Conservation (phyloP, 1,284 basidiomycete genomes). For the Heterobasidion irregulare region DNA sequence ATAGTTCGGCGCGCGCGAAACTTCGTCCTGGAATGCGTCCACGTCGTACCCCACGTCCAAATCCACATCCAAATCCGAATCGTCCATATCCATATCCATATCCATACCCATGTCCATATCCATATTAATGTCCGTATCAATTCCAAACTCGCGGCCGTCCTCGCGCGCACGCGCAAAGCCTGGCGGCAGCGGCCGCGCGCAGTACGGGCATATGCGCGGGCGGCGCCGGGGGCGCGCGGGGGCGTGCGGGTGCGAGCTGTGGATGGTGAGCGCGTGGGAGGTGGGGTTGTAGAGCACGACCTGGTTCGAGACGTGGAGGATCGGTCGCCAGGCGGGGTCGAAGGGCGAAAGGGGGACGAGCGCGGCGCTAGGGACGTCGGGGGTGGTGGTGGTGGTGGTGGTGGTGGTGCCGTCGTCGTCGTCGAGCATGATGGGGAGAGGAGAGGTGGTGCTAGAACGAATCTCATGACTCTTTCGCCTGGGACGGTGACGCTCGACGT, state of each 20-base stretch:
- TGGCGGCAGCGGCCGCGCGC: background rate
- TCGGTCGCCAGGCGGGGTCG: conserved; percentile 50
- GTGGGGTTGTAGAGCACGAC: conserved; percentile 85
- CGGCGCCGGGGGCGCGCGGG: conserved; percentile 12
- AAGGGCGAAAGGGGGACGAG: background rate
- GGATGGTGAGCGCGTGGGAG: conserved; percentile 77
- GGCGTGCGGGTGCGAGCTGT: conserved; percentile 19
- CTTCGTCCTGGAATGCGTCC: conserved; percentile 15
- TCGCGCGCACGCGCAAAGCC: background rate
- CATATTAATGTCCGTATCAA: too few species aligned
- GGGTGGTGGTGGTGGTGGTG: background rate
- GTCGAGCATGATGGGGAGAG: background rate
- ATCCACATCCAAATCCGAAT: conserved; percentile 17
- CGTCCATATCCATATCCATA: too few species aligned
- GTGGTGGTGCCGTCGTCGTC: too few species aligned
- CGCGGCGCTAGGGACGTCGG: background rate
- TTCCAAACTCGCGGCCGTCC: conserved; percentile 1
- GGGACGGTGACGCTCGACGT: too few species aligned
- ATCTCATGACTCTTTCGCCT: too few species aligned
- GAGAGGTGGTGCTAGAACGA: too few species aligned
- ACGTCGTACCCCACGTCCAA: conserved; percentile 9
- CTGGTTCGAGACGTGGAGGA: conserved; percentile 74
- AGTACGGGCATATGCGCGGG: background rate
- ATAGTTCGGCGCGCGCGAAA: conserved; percentile 57
- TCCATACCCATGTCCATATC: conserved; percentile 13